A percentile compares a stretch with the other conserved stretches of the same genome.
Evolutionary conservation across 768 basidiomycete genomes (phyloP).

Genomic region (Coprinellus aureogranulatus): DNA sequence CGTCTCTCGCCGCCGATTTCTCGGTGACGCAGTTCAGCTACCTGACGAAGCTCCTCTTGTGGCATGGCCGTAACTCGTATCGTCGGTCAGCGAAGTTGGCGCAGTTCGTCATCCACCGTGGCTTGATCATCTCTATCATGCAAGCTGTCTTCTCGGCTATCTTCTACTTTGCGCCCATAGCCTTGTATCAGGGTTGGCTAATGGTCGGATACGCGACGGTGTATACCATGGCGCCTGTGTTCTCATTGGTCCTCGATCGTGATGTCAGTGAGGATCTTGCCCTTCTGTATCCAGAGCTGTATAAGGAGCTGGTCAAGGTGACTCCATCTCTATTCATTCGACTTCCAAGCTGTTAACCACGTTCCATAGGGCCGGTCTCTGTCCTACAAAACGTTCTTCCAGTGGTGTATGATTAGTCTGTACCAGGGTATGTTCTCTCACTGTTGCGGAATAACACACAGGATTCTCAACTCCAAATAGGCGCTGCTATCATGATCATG

Average conservation of each 20-base stretch:
- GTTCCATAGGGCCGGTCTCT: conserved; percentile 76
- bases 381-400: conserved; percentile 97
- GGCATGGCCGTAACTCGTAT: conserved; percentile 99
- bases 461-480: conserved; percentile 34
- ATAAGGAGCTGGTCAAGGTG: conserved; percentile 97
- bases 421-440: conserved; percentile 73
- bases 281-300: conserved; percentile 92
- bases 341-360: conserved; percentile 1
- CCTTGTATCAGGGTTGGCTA: conserved; percentile 96
- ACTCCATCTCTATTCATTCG: conserved; percentile 13
- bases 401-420: conserved; percentile 95
- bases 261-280: conserved; percentile 97
- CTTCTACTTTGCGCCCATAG: conserved; percentile 93
- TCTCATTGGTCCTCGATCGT: conserved; percentile 91
- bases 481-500: conserved; percentile 98
- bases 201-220: conserved; percentile 95
- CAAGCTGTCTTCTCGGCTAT: conserved; percentile 95
- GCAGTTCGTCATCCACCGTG: conserved; percentile 97
- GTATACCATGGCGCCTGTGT: conserved; percentile 98
- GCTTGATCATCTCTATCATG: conserved; percentile 95
- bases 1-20: conserved; percentile 98
- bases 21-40: conserved; percentile 95
- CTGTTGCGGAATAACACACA: background rate
- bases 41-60: conserved; percentile 93
- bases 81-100: conserved; percentile 96